Base-by-base conservation (phyloP, 495 filamentous ascomycete species). In the Aspergillus affinis region DNA sequence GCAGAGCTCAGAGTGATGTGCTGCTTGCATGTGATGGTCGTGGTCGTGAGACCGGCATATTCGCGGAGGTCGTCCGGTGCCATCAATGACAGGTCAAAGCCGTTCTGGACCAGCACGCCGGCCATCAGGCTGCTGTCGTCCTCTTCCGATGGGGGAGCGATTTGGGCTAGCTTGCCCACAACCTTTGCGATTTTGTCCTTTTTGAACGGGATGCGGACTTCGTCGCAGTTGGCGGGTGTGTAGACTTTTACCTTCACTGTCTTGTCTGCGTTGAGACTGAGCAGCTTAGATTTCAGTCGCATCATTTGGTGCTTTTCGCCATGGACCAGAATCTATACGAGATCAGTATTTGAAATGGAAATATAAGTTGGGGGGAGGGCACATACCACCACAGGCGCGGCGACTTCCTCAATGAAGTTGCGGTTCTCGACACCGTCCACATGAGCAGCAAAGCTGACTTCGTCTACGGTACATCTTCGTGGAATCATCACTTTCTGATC, bases 231-330 rank as follows among this genome's bases (percentile, higher is more conserved):
- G 26, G 88, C 85, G 0, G 94, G 94, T 52, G 88, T 93, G 74
- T 86, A 98, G 6, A 98, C 90, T 71, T 97, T 97, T 51, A 91
- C 86, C 53, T 91, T 91, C 36, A 84, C 79, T 0, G 81, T 80
- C 67, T 95, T 93, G 23, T 87, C 84, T 10, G 88, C 84, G 66
- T 98, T 97, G 9, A 97, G 81, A 21, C 90, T 91, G n/a, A 98
- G 83, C 9, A 98, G 78, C 64, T 96, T 94, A 3, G 91, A 95
- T 69, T 97, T 97, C 18, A 98, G 78, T 32, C 95, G 86, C 84
- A 93, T 95, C 94, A 98, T 98, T 67, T 97, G 95, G 68, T 96
- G 91, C 63, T 93, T 91, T 69, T 97, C 95, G 29, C 94, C 94
- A 66, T 98, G 94, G 5, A 98, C 94, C 21, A 98, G 84, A 54